phyloP scores from a whole-genome alignment of 2,329 filamentous ascomycete species.

The Thielaviopsis cerberus region DNA sequence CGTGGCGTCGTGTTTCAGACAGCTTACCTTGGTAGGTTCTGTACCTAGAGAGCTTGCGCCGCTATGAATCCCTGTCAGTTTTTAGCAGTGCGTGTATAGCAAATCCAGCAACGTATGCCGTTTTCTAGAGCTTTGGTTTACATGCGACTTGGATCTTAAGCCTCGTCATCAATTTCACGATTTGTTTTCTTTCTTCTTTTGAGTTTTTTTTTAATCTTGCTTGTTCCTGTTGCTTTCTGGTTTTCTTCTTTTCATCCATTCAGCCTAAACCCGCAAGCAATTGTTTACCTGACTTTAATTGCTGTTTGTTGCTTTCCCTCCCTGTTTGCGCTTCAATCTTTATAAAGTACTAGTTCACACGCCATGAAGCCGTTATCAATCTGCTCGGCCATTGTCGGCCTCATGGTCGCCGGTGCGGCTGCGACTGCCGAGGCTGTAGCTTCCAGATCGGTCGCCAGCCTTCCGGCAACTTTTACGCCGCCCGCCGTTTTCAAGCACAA shows the following conservation, averaged over 20 bases:
- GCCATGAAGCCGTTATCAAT: conserved; percentile 28
- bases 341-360: conserved; percentile 3
- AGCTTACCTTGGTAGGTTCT: not conserved
- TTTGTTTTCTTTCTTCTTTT: conserved; percentile 11
- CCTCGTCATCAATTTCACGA: conserved; percentile 8
- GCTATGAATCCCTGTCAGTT: not conserved
- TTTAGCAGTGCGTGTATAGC: conserved; percentile 1
- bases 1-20: not conserved
- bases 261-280: not conserved
- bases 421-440: conserved; percentile 21
- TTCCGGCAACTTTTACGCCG: conserved; percentile 56
- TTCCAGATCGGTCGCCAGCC: conserved; percentile 37
- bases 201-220: not conserved
- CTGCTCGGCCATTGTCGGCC: conserved; percentile 39
- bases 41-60: not conserved
- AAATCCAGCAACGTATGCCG: conserved; percentile 19
- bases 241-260: not conserved
- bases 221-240: not conserved
- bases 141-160: conserved; percentile 8
- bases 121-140: conserved; percentile 9
- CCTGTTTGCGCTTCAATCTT: not conserved
- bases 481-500: conserved; percentile 73
- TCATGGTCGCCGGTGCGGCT: conserved; percentile 29
- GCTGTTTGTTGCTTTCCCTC: not conserved
- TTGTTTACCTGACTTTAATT: not conserved